Base-by-base conservation (phyloP, 768 basidiomycete genomes). In the Dioszegia aurantiaca region DNA sequence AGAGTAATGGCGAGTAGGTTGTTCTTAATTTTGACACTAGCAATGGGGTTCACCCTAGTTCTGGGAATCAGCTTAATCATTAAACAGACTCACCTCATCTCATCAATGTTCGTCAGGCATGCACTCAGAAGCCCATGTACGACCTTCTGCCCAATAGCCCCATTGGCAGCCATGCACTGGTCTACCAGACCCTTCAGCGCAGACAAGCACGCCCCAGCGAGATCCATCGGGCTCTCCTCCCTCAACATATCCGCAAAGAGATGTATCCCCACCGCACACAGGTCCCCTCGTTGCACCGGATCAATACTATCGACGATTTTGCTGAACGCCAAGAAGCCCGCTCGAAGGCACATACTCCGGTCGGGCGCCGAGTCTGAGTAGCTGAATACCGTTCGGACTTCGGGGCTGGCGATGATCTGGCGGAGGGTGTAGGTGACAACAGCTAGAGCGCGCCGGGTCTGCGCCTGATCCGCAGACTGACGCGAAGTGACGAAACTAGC, bases 1-100 rank as follows among this genome's bases (percentile, higher is more conserved):
- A 99, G 82, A 1, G 91, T 91, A 0, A 86, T 81, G 0, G 90
- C 89, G 12, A 98, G 78, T 59, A 97, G 81, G 75, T 95, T 98
- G 68, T 85, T 89, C 78, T 90, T 93, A 74, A 88, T 81, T 79
- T 97, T 97, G 75, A 86, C 85, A 1, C 83, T 78, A 1, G 88
- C 87, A 10, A 88, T 84, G 0, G 81, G 65, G 0, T 91, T 93
- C 58, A 85, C 81, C 45, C 94, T 86, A 10, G 89, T 88, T 37
- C 93, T 46, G 14, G 5, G 5, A 48, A 21, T 55, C 53, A 46
- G 36, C 39, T 24, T 46, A 23, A 28, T 40, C 12, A 14, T 11
- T 10, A 33, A 16, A 42, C 21, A 10, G 23, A 77, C 85, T 59
- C 49, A 91, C 91, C 91, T 83, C 87, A 95, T 91, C 60, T 86